These are phyloP conservation scores for Apophysomyces sp. DNA, from an alignment of 371 early-diverging fungal species.

Conservation along the genomic window DNA sequence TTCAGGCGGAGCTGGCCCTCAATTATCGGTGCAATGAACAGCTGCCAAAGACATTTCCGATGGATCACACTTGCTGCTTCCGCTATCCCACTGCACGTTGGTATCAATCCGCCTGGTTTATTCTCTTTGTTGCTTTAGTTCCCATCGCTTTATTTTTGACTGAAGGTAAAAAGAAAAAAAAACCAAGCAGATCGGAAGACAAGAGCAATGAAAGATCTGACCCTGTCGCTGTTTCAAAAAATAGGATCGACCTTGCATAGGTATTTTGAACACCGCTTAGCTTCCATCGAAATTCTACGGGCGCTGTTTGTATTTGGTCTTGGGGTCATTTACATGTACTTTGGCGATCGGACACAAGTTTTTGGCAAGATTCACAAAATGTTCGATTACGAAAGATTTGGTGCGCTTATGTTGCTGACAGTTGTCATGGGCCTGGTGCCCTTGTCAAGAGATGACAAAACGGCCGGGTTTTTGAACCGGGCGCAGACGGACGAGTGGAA, in stretches of 20 bases:
- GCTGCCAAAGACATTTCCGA: slow-evolving; percentile 40
- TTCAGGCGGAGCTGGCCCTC: slow-evolving; percentile 56
- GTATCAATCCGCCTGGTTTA: slow-evolving; percentile 47
- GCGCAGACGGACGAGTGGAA: slow-evolving; percentile 86
- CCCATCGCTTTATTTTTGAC: slow-evolving; percentile 43
- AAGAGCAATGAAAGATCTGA: background rate
- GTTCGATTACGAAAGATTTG: slow-evolving; percentile 46
- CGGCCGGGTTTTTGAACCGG: slow-evolving; percentile 59
- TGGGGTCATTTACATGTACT: slow-evolving; percentile 57
- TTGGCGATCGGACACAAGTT: slow-evolving; percentile 65
- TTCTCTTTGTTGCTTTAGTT: slow-evolving; percentile 46
- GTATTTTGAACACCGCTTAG: background rate
- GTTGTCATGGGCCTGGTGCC: slow-evolving; percentile 47
- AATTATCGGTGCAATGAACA: slow-evolving; percentile 65
- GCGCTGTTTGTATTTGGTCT: slow-evolving; percentile 45
- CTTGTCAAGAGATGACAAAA: slow-evolving; percentile 40
- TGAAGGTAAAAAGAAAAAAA: background rate
- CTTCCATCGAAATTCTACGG: slow-evolving; percentile 14
- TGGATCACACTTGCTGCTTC: slow-evolving; percentile 65
- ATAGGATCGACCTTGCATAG: background rate
- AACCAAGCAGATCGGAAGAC: background rate
- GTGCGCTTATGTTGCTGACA: slow-evolving; percentile 32
- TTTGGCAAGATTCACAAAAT: slow-evolving; percentile 69
- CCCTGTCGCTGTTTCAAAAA: background rate
- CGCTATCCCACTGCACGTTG: slow-evolving; percentile 54